Evolutionary conservation across 306 rosid species (phyloP), one percentile per base, ranked within the genome.

Genomic region (Calophaca sinica): DNA sequence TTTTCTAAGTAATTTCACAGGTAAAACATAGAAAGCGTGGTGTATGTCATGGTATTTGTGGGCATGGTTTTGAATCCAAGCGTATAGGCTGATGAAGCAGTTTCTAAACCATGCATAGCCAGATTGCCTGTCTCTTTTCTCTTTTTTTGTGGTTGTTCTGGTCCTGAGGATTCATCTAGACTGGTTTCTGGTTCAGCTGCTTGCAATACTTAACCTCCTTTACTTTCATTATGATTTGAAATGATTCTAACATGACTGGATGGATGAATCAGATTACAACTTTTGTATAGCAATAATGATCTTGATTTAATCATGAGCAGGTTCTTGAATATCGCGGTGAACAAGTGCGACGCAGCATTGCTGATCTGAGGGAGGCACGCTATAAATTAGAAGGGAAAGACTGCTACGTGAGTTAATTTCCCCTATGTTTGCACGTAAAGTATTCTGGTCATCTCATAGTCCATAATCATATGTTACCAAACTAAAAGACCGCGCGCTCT

Each of bases 301-400:
- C 52, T 29, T 68, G 53, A 73, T 50, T 70, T 77, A 67, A 75
- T 85, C 32, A 15, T 29, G 6, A 38, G 32, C 84, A 96, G 99
- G 99, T 96, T 83, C 98, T 96, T 82, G 99, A 96, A 84, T 96
- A 96, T 76, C 99, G 98, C 11, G 99, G 99, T 5, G 99, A 96
- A 81, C 99, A 96, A 85, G 98, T 96, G 74, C 81, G 99, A 79
- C 82, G 99, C 51, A 88, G 96, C 62, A 50, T 96, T 41, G 99
- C 98, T 13, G 99, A 96, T 83, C 79, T 96, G 82, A 92, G 99
- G 79, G 99, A 96, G 80, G 86, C 90, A 2, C 96, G 86, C 53
- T 96, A 96, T 83, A 92, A 86, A 84, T 59, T 14, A 46, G 90
- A 88, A 81, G 92, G 97, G 84, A 92, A 96, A 85, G 98, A 96